phyloP scores from a whole-genome alignment of 2,329 filamentous ascomycete species.

The Pseudogymnoascus sp. region DNA sequence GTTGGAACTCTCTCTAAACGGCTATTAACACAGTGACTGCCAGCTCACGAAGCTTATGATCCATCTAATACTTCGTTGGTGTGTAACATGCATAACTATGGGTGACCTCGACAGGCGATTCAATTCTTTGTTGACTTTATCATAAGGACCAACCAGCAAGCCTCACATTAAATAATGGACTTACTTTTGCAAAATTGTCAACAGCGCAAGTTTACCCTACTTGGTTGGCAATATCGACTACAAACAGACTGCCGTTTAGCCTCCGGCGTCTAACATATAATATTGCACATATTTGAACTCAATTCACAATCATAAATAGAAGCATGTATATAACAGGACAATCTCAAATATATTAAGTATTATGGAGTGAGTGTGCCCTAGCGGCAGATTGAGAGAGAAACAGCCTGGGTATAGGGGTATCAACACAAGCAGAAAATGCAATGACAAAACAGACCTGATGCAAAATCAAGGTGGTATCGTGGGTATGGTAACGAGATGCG shows the following conservation, averaged over 20 bases:
- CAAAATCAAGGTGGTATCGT: constrained; percentile 33
- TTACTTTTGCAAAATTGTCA: too few relatives aligned
- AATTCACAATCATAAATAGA: not conserved
- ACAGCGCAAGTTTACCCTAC: too few relatives aligned
- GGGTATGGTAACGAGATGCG: constrained; percentile 25
- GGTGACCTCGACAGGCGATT: too few relatives aligned
- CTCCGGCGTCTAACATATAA: not conserved
- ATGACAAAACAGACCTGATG: constrained; percentile 25
- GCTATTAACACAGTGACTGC: not conserved
- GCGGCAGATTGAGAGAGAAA: constrained; percentile 32
- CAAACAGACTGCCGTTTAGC: too few relatives aligned
- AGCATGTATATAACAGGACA: not conserved
- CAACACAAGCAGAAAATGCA: constrained; percentile 30
- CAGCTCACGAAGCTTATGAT: not conserved
- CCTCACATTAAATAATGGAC: too few relatives aligned
- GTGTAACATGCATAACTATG: not conserved
- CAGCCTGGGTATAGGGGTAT: constrained; percentile 35
- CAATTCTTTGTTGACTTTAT: too few relatives aligned
- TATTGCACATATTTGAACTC: not conserved
- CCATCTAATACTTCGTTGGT: not conserved
- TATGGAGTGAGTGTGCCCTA: constrained; percentile 30
- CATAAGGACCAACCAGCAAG: too few relatives aligned
- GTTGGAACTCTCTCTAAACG: not conserved
- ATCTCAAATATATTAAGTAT: constrained; percentile 28
- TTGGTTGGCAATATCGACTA: too few relatives aligned